Base-by-base conservation (phyloP, 805 yeast genomes). In the Pichia insulana region DNA sequence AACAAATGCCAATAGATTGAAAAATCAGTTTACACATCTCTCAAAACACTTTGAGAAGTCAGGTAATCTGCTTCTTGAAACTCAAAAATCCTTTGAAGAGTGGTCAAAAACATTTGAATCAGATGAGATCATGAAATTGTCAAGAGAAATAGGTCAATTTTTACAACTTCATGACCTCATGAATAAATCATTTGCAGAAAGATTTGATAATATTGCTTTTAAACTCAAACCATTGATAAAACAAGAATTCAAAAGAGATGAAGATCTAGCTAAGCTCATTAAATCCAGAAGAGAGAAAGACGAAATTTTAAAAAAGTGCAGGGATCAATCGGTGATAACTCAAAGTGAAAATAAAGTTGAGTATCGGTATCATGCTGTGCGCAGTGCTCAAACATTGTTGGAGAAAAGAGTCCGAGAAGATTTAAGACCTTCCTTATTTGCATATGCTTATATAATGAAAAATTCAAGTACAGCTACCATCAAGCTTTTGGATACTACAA, bases 21-120 rank as follows among this genome's bases (percentile, higher is more conserved):
- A 35, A 31, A 26, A 25, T n/a, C 36, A 44, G 18, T 25, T 46
- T 15, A 42, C 38, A 11, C 41, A 46, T 34, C 17, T 43, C 17
- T 17, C 37, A 13, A 43, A 43, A 18, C 30, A 41, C 16, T 34
- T 36, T 25, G 34, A 31, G 9, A 13, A 18, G 4, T 19, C 28
- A 11, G 34, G 27, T 18, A 7, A 40, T 20, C 22, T 33, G 20
- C 16, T 35, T 12, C 18, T 27, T 2, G 36, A 34, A 10, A n/a
- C 30, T 17, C 38, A 42, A 10, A 25, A 30, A n/a, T 13, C 37
- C 7, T 31, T 39, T 36, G 19, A 20, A 11, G 37, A 36, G 30
- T 48, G 50, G 50, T 39, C 44, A 3, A 28, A 26, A 26, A 27
- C 30, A 1, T 39, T 43, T 32, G 38, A 39, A 22, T 39, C 43